Evolutionary conservation across 352 stramenopile species (phyloP).

Genomic region (Globisporangium alternatum): DNA sequence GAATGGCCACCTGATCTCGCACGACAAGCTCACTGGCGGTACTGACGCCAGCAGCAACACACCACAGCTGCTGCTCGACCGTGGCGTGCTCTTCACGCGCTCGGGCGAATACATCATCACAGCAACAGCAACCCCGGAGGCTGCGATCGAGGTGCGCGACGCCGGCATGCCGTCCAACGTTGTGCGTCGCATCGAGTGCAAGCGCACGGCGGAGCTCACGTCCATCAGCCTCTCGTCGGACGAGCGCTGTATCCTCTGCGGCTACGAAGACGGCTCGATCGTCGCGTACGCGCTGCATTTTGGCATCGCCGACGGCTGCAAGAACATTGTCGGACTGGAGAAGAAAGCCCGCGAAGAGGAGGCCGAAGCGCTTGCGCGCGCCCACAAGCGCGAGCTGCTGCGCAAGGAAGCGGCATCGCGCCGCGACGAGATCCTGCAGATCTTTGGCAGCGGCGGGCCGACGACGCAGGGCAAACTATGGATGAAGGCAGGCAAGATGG

Average conservation of each 20-base stretch:
- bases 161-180: slow-evolving; percentile 52
- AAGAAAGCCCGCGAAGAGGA: slow-evolving; percentile 75
- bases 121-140: slow-evolving; percentile 49
- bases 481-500: slow-evolving; percentile 50
- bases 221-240: slow-evolving; percentile 76
- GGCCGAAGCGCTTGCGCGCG: slow-evolving; percentile 71
- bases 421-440: slow-evolving; percentile 44
- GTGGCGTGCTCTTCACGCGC: slow-evolving; percentile 69
- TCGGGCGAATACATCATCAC: slow-evolving; percentile 81
- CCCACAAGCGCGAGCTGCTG: slow-evolving; percentile 64
- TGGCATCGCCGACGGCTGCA: slow-evolving; percentile 71
- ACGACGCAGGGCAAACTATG: slow-evolving; percentile 38
- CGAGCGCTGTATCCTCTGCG: slow-evolving; percentile 78
- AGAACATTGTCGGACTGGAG: slow-evolving; percentile 62
- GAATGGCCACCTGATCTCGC: slow-evolving; percentile 71
- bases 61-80: slow-evolving; percentile 62
- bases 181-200: slow-evolving; percentile 78
- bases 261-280: slow-evolving; percentile 75
- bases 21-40: slow-evolving; percentile 43
- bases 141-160: slow-evolving; percentile 76
- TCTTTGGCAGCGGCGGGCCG: slow-evolving; percentile 35
- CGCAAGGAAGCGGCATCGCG: slow-evolving; percentile 47
- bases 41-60: slow-evolving; percentile 23
- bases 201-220: slow-evolving; percentile 56
- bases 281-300: slow-evolving; percentile 83